These are phyloP conservation scores for Claviceps digitariae DNA, from an alignment of 2,329 filamentous ascomycete genomes.

Conservation along the genomic window DNA sequence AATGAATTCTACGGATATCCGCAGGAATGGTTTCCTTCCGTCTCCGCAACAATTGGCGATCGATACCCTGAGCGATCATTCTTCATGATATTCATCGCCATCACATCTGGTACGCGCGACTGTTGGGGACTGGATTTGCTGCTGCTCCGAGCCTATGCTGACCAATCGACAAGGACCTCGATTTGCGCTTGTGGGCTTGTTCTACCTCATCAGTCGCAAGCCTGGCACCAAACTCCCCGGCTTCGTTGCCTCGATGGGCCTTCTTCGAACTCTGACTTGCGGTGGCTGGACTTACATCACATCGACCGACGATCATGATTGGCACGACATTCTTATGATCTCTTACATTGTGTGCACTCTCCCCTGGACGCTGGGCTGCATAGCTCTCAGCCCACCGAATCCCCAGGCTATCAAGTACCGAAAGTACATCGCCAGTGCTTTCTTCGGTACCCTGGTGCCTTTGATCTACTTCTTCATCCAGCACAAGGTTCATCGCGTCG, in stretches of 20 bases:
- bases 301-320: conserved; percentile 94
- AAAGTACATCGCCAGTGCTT: conserved; percentile 68
- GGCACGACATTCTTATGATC: conserved; percentile 99
- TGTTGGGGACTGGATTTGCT: background rate
- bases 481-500: conserved; percentile 88
- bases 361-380: conserved; percentile 87
- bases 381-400: conserved; percentile 78
- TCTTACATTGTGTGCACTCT: conserved; percentile 89
- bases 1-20: conserved; percentile 95
- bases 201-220: conserved; percentile 76
- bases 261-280: conserved; percentile 84
- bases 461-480: conserved; percentile 97
- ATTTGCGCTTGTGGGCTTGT: conserved; percentile 79
- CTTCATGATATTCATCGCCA: conserved; percentile 94
- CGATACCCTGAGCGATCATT: conserved; percentile 92
- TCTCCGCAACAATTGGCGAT: conserved; percentile 94
- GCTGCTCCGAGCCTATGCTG: background rate
- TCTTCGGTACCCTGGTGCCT: conserved; percentile 83
- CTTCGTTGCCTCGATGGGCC: conserved; percentile 63
- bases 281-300: conserved; percentile 98
- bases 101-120: conserved; percentile 62
- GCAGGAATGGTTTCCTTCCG: conserved; percentile 91
- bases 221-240: conserved; percentile 66
- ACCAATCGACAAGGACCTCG: conserved; percentile 52
- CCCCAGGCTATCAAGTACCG: conserved; percentile 72